These are phyloP conservation scores for Deuterostichococcus epilithicus DNA, from an alignment of 139 green algal species.

Conservation along the genomic window DNA sequence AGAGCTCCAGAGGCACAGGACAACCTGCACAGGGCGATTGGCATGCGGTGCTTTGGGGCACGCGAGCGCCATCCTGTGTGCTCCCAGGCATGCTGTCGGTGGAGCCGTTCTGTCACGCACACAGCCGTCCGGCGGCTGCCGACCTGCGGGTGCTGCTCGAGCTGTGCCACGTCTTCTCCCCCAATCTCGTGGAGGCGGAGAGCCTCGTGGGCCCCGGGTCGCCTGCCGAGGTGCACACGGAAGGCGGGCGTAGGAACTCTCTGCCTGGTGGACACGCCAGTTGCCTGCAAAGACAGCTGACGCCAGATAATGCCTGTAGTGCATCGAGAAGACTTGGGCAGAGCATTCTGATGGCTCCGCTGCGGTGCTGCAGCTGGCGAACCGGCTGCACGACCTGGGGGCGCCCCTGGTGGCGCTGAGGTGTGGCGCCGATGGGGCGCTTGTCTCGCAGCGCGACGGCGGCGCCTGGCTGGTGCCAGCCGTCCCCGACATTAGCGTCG, in stretches of 20 bases:
- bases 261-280: no score
- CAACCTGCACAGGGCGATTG: neutral
- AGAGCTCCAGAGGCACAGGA: neutral
- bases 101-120: constrained; percentile 44
- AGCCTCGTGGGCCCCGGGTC: constrained; percentile 37
- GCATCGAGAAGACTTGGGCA: neutral
- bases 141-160: constrained; percentile 31
- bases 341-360: constrained; percentile 3
- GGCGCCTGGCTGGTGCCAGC: constrained; percentile 29
- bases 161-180: constrained; percentile 43
- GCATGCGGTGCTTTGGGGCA: neutral
- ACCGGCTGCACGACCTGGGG: constrained; percentile 22
- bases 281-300: no score
- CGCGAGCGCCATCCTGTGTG: no score
- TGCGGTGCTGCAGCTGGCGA: constrained; percentile 26
- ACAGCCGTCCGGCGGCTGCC: neutral
- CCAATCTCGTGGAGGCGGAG: constrained; percentile 46
- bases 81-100: constrained; percentile 30
- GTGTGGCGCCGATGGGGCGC: constrained; percentile 29
- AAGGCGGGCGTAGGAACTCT: no score
- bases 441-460: constrained; percentile 12
- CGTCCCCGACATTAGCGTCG: constrained; percentile 16
- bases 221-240: neutral
- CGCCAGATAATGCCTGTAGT: constrained; percentile 13
- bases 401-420: constrained; percentile 39